These are phyloP conservation scores for Sisymbrium irio DNA, from an alignment of 345 rosid species.

Conservation along the genomic window DNA sequence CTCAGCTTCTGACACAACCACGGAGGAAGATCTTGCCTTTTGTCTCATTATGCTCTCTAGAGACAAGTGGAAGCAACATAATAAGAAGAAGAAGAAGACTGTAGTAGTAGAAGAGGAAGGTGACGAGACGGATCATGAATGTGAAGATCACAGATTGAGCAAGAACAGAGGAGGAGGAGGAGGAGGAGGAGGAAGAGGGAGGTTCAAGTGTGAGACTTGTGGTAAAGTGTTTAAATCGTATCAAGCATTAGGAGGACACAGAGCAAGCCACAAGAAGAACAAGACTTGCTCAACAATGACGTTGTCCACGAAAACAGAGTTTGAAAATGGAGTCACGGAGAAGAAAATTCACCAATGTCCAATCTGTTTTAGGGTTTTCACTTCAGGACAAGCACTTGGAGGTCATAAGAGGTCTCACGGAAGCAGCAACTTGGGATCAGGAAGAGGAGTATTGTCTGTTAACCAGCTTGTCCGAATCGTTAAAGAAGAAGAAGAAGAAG, in stretches of 20 bases:
- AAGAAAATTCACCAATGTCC: constrained; percentile 76
- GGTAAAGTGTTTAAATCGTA: constrained; percentile 74
- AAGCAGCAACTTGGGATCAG: neutral
- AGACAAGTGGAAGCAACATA: constrained; percentile 65
- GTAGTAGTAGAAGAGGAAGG: constrained; percentile 24
- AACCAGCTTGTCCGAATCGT: neutral
- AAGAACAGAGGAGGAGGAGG: constrained; percentile 43
- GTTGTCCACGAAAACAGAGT: constrained; percentile 34
- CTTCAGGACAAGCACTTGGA: constrained; percentile 96
- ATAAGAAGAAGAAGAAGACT: constrained; percentile 23
- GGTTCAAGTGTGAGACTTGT: constrained; percentile 78
- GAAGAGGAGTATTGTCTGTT: neutral
- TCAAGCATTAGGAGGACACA: constrained; percentile 90
- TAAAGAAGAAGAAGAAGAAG: constrained; percentile 23
- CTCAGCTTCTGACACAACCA: constrained; percentile 71
- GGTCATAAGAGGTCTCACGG: constrained; percentile 96
- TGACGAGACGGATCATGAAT: constrained; percentile 37
- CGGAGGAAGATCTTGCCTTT: constrained; percentile 88
- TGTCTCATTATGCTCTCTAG: constrained; percentile 93
- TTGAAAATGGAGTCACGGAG: constrained; percentile 35
- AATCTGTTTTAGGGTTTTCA: constrained; percentile 73
- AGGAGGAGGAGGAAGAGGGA: constrained; percentile 43
- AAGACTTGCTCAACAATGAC: constrained; percentile 27
- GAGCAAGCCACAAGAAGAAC: constrained; percentile 88
- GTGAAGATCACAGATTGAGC: constrained; percentile 38